A percentile compares a stretch with the other conserved stretches of the same genome.
These are phyloP conservation scores for Trichoderma arundinaceum DNA, from an alignment of 2,329 filamentous ascomycete genomes.

Conservation along the genomic window DNA sequence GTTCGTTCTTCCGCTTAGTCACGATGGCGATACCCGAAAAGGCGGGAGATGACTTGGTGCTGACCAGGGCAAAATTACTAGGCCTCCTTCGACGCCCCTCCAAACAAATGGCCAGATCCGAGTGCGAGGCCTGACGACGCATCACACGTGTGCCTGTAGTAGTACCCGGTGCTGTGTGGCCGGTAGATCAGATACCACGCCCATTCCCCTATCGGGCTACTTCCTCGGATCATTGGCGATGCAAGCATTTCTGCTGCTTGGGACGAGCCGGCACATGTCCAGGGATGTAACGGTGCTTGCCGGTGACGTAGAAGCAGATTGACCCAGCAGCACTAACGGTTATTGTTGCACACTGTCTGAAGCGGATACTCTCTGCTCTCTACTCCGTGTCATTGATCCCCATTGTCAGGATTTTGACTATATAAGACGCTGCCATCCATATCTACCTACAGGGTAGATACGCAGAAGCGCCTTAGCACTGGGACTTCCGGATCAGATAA, in stretches of 20 bases:
- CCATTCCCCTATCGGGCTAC: background rate
- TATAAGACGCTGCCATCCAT: too few species aligned
- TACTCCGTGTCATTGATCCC: too few species aligned
- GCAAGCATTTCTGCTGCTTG: background rate
- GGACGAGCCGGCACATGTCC: background rate
- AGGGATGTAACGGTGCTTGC: background rate
- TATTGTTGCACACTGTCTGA: too few species aligned
- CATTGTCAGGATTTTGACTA: too few species aligned
- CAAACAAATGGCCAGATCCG: too few species aligned
- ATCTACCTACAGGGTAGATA: too few species aligned
- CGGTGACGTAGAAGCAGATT: background rate
- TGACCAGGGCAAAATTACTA: background rate
- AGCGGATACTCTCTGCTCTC: too few species aligned
- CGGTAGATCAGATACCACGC: too few species aligned
- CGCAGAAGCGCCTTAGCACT: too few species aligned
- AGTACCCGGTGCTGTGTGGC: background rate
- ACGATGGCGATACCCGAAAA: background rate
- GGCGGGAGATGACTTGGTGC: background rate
- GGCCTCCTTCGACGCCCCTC: background rate
- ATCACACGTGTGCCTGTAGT: too few species aligned
- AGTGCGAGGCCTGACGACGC: too few species aligned
- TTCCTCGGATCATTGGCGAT: background rate
- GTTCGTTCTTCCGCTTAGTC: conserved; percentile 26
- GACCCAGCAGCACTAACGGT: background rate
- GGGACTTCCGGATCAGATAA: background rate